Evolutionary conservation across 202 grass and related monocot genomes (phyloP), one percentile per base, ranked within the genome.

Genomic region (Schoenoplectus triqueter): DNA sequence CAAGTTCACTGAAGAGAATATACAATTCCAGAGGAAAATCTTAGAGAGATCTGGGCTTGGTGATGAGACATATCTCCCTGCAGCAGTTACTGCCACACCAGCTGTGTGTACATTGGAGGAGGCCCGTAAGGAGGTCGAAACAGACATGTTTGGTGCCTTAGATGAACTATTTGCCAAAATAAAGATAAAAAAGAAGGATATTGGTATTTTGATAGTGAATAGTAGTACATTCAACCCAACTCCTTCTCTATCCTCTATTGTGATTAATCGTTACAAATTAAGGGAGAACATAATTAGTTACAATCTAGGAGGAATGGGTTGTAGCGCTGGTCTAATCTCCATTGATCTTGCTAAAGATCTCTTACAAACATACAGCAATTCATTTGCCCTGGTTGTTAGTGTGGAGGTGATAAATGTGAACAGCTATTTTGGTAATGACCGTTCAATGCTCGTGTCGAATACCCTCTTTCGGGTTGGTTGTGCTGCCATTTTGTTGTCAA

Each of bases 191-290:
- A 86, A 89, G 5, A 97, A 97, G 70, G 94, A 97, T 73, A 86
- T 97, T 21, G 94, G 89, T 17, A 46, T 97, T 22, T 84, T 97
- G 11, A 82, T 97, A 0, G 94, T 93, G n/a, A 97, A 93, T 69
- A 93, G 91, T 67, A 97, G 94, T 87, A 64, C 93, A 19, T 97
- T 97, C 80, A 93, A 90, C 86, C 94, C 94, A 5, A 97, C 90
- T 40, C 86, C 89, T 52, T 92, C 91, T 19, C 87, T 95, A 44
- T 91, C 93, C 5, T 67, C 91, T 68, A 92, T 95, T 87, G 82
- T 95, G 1, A 1, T 95, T 9, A 95, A 92, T 84, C 87, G 75
- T 67, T 95, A 95, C 84, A 86, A 85, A 78, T 87, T 95, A n/a
- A 46, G 93, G 0, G 89, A 87, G 7, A 91, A 93, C 75, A 2